Evolutionary conservation across 1,284 basidiomycete species (phyloP), one percentile per base, ranked within the genome.

Genomic region (Cutaneotrichosporon cavernicola): DNA sequence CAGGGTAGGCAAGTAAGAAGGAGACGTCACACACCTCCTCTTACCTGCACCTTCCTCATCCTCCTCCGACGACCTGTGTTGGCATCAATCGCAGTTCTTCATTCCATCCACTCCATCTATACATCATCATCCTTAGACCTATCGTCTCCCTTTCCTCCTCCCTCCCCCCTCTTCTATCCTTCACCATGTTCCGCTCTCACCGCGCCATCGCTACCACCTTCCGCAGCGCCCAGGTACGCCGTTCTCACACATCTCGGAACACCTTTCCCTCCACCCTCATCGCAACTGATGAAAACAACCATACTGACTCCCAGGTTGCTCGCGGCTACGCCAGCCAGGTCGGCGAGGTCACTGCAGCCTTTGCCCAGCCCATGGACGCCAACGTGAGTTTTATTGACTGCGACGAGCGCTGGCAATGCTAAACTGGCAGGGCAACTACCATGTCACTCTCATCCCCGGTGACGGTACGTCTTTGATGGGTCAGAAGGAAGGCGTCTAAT

Each of bases 331-430:
- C 75, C 65, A 77, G 78, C 57, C 77, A 80, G 55, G 92, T 91
- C 60, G 90, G 90, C 74, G 76, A 79, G 58, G 77, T 80, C 56
- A 93, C 91, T 61, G 90, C 91, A 74, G 87, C 88, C 69, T 96
- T 92, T 82, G 87, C 89, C 81, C 91, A 90, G 67, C 86, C 91
- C 84, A 95, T 94, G 84, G 89, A 87, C 74, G 82, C 86, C 75
- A 89, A 90, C 79, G 92, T 94, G 76, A 80, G 89, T 83, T 43
- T 43, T 5, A 10, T 16, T 30, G 5, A 51, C 38, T n/a, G 34
- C 4, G 16, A 46, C 32, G 47, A 21, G 58, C 53, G 46, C 32
- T 30, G 38, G 36, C 51, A 56, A 60, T n/a, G 49, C n/a, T 49
- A 22, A 52, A 53, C 34, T 18, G 9, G 32, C 74, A 95, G 92